Evolutionary conservation across 192 early-diverging fungal species (phyloP), one percentile per base, ranked within the genome.

Genomic region (Podila verticillata): DNA sequence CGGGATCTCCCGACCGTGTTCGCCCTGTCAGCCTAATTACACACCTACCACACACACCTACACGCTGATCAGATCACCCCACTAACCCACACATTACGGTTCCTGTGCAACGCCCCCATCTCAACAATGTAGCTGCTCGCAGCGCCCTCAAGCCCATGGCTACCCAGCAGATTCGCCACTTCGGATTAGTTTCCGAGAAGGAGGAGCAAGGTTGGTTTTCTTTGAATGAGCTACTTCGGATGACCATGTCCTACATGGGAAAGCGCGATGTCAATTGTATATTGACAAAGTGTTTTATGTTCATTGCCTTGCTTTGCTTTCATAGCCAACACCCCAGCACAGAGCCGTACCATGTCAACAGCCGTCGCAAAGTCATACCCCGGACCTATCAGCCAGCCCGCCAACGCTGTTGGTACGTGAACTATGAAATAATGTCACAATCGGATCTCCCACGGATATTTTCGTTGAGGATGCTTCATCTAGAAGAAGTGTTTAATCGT

Each of bases 361-460:
- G 77, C 77, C 30, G 61, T 80, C 56, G 35, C 77, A 68, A 80
- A 80, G 70, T 72, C 77, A 72, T 80, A 80, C 70, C 77, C 77
- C 48, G 77, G 77, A 68, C 77, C 77, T 32, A 65, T 80, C 60
- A 49, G 48, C 36, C 69, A 80, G 68, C 77, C 77, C 35, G 32
- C 77, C 54, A 80, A 80, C 66, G 77, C 77, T 28, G 77, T 80
- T 61, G 77, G 77, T 80, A 80, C 54, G 77, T 66, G 31, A 19
- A 64, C 19, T 34, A 20, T 35, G 39, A 44, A 15, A n/a, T n/a
- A n/a, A n/a, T n/a, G n/a, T 47, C 44, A 47, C 44, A 54, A 7
- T 22, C 22, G 51, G 9, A 8, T 26, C 51, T 24, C 51, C 8
- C 51, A 22, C 51, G 22, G 51, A n/a, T 4, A 54, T 26, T 54